Conservation (phyloP, 2,329 filamentous ascomycete genomes). For the Nigrospora oryzae region DNA sequence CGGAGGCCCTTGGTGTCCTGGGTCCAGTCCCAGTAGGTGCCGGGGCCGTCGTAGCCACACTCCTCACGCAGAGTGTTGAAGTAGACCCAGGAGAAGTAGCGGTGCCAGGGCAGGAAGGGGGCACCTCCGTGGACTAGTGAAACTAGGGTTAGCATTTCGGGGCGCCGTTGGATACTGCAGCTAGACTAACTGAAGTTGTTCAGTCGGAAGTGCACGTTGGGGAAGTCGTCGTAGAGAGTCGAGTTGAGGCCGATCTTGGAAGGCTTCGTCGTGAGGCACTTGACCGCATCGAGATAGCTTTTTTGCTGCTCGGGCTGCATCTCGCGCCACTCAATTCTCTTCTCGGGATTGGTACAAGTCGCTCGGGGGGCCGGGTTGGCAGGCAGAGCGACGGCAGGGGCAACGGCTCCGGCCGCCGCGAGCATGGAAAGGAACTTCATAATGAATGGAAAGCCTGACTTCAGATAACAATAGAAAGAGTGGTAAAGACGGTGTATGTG, state of each 20-base stretch:
- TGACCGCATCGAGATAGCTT: slow-evolving; percentile 17
- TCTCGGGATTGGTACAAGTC: background rate
- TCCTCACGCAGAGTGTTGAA: slow-evolving; percentile 13
- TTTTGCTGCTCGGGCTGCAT: slow-evolving; percentile 4
- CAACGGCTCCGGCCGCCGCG: background rate
- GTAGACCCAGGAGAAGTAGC: slow-evolving; percentile 23
- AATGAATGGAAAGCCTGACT: background rate
- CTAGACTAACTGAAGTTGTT: background rate
- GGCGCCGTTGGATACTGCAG: background rate
- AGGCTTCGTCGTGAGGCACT: slow-evolving; percentile 16
- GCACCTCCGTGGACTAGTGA: slow-evolving; percentile 18
- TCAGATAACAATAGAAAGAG: no score
- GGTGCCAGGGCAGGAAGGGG: slow-evolving; percentile 24
- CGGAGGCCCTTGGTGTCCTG: slow-evolving; percentile 16
- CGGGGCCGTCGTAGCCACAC: slow-evolving; percentile 13
- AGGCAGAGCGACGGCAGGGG: background rate
- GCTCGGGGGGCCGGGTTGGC: background rate
- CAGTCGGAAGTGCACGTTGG: slow-evolving; percentile 14
- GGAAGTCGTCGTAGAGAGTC: slow-evolving; percentile 22
- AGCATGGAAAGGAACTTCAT: background rate
- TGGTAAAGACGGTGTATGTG: no score
- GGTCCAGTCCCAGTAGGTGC: slow-evolving; percentile 25
- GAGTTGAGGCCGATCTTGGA: slow-evolving; percentile 14
- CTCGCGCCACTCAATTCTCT: slow-evolving; percentile 8
- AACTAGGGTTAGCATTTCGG: background rate